Conservation (phyloP, 1,284 basidiomycete species). For the Pyrrhoderma noxium region DNA sequence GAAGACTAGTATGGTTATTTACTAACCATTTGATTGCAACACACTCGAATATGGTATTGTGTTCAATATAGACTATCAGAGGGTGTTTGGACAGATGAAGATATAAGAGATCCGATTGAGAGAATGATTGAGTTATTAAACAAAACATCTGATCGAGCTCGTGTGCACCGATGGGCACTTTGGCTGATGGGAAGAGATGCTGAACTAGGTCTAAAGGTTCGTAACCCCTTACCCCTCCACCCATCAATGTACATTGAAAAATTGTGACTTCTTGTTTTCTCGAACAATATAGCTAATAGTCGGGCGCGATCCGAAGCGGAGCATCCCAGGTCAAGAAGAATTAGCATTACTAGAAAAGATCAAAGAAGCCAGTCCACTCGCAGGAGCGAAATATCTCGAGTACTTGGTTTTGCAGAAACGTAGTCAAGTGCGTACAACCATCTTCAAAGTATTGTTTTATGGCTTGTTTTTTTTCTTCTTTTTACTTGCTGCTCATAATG, state of each 20-base stretch:
- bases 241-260: background rate
- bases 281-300: constrained; percentile 50
- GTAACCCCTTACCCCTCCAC: constrained; percentile 17
- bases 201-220: constrained; percentile 66
- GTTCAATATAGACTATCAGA: constrained; percentile 54
- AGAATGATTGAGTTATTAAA: constrained; percentile 62
- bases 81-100: constrained; percentile 56
- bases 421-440: constrained; percentile 47
- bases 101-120: constrained; percentile 60
- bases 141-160: constrained; percentile 48
- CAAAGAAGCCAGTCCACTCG: constrained; percentile 44
- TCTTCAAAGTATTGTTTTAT: no score
- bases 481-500: no score
- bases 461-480: no score
- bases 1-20: background rate
- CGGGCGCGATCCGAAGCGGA: constrained; percentile 42
- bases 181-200: constrained; percentile 73
- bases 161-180: constrained; percentile 69
- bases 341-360: constrained; percentile 47
- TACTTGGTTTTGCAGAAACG: constrained; percentile 68
- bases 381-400: constrained; percentile 70
- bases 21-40: no score
- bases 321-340: constrained; percentile 44
- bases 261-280: no score
- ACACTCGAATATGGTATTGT: background rate